Base-by-base conservation (phyloP, 495 filamentous ascomycete species). In the Daldinia childiae region DNA sequence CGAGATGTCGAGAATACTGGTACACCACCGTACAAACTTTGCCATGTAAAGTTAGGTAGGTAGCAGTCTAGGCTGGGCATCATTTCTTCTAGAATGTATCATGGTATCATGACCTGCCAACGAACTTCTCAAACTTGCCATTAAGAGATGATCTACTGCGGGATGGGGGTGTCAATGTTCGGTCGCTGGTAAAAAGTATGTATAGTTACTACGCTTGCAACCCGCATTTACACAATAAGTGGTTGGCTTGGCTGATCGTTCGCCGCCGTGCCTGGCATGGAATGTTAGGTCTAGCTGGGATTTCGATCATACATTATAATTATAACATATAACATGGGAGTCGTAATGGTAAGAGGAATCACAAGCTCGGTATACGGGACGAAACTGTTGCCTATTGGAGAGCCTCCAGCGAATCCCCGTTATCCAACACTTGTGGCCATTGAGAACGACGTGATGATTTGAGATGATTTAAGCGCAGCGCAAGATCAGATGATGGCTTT, bases 71-170 rank as follows among this genome's bases (percentile, higher is more conserved):
- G 26, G 8, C 34, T 43, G 62, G 66, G 64, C 57, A 57, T 52
- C 64, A 64, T 67, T 64, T 62, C 43, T 73, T 69, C 71, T 69
- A 73, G 71, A 73, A 73, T 29, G 32, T 51, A 59, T 66, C 43
- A 66, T 32, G 62, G 63, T 66, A 29, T 24, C 24, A 5, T 12
- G 50, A 24, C 12, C 15, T 12, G 29, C 54, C 26, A 19, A 62
- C 59, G 56, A 62, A 55, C 12, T 34, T 41, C 41, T 66, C 6
- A 60, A 54, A 69, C 55, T 34, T 73, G 62, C 51, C 57, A 54
- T 57, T 34, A 68, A 62, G 55, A 64, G 65, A 48, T 48, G 61
- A 66, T 65, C 30, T 65, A n/a, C 61, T 36, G 59, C 55, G 26
- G n/a, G 30, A 32, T 19, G 30, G 29, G 39, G 29, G 36, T 27